Evolutionary conservation across 108 stramenopile genomes (phyloP).

Genomic region (Cyclotella sp.): DNA sequence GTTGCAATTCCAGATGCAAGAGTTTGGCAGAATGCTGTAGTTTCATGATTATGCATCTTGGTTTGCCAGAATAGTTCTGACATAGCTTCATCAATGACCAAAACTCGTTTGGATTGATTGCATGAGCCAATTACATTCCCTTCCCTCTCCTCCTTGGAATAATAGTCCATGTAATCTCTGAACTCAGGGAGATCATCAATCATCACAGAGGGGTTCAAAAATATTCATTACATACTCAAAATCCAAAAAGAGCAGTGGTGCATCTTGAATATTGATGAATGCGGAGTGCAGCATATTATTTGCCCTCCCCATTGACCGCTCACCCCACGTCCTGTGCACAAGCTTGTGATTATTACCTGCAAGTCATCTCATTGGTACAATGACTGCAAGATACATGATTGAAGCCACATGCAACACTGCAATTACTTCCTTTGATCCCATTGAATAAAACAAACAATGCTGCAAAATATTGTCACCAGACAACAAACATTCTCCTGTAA

Average conservation of each 20-base stretch:
- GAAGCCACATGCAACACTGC: not conserved
- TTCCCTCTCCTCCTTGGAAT: slow-evolving; percentile 16
- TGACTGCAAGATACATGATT: not conserved
- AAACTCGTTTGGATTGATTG: not conserved
- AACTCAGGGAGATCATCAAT: slow-evolving; percentile 11
- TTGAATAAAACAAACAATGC: not conserved
- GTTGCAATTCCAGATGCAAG: not conserved
- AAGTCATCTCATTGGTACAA: too few species aligned
- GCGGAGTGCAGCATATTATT: slow-evolving; percentile 2
- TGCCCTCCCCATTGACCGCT: slow-evolving; percentile 16
- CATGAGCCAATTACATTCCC: slow-evolving; percentile 12
- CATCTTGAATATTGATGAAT: not conserved
- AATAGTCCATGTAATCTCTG: slow-evolving; percentile 13
- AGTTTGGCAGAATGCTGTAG: not conserved
- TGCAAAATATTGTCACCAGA: too few species aligned
- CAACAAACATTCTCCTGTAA: slow-evolving; percentile 1
- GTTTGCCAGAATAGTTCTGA: slow-evolving; percentile 20
- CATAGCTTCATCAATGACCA: too few species aligned
- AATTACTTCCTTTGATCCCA: not conserved
- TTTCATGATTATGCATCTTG: slow-evolving; percentile 6
- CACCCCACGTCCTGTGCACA: slow-evolving; percentile 20
- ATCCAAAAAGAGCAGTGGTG: too few species aligned
- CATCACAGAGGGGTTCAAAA: slow-evolving; percentile 1
- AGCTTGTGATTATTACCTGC: slow-evolving; percentile 20
- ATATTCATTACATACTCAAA: slow-evolving; percentile 14